phyloP scores from a whole-genome alignment of 2,329 filamentous ascomycete species.

The Pestalotiopsis sp. region DNA sequence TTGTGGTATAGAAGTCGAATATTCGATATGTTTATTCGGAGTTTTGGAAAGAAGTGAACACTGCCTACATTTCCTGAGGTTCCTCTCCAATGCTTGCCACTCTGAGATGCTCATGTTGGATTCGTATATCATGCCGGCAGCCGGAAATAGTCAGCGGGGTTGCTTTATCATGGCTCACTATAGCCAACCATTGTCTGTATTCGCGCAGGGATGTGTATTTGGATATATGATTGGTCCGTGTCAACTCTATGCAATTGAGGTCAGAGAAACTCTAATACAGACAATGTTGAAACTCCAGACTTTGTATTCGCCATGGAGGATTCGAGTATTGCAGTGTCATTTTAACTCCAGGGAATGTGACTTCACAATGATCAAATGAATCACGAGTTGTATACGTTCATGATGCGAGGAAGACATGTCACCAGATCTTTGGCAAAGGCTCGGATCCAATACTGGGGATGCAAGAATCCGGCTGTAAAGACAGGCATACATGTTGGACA shows the following conservation, averaged over 20 bases:
- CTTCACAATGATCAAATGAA: too few species aligned
- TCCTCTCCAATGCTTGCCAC: background rate
- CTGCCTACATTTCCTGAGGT: background rate
- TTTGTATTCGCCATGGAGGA: background rate
- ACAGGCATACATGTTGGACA: too few species aligned
- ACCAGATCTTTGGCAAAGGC: too few species aligned
- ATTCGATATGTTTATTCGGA: background rate
- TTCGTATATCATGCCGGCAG: background rate
- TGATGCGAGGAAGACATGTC: too few species aligned
- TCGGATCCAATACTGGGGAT: too few species aligned
- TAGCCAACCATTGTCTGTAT: background rate
- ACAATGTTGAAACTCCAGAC: background rate
- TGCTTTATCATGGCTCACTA: background rate
- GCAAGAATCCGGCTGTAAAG: too few species aligned
- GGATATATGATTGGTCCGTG: background rate
- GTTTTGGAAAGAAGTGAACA: background rate
- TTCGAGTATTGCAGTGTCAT: background rate
- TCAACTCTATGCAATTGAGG: background rate
- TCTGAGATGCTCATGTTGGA: background rate
- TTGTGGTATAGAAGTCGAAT: background rate
- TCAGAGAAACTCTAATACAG: background rate
- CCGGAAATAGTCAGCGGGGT: background rate
- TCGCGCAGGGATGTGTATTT: background rate
- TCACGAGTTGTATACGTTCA: too few species aligned
- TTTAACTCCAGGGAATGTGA: too few species aligned